phyloP scores from a whole-genome alignment of 176 grass and related monocot genomes.

The Avena sativa region DNA sequence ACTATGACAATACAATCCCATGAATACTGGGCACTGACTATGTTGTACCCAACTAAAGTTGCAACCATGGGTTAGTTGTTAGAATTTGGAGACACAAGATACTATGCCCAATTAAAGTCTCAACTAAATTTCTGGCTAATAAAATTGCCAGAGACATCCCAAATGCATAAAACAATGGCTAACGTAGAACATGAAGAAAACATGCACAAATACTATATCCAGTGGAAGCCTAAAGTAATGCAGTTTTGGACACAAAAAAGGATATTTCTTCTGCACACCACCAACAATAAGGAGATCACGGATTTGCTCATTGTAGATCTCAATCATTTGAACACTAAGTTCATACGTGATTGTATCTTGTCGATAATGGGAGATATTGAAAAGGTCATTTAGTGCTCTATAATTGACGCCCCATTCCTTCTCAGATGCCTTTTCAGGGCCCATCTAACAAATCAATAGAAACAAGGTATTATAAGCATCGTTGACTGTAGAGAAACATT shows the following conservation, averaged over 20 bases:
- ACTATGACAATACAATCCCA: slow-evolving; percentile 4
- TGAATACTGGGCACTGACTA: slow-evolving; percentile 12
- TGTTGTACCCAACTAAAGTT: neutral
- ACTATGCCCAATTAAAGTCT: neutral
- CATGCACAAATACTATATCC: neutral
- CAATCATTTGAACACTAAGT: slow-evolving; percentile 92
- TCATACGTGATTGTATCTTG: slow-evolving; percentile 70
- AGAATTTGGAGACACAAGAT: neutral
- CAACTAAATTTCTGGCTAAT: neutral
- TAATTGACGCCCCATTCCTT: slow-evolving; percentile 91
- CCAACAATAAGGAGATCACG: slow-evolving; percentile 74
- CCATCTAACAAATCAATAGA: slow-evolving; percentile 56
- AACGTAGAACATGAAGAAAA: slow-evolving; percentile 18
- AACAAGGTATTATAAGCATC: slow-evolving; percentile 39
- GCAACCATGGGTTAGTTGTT: neutral
- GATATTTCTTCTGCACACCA: slow-evolving; percentile 92
- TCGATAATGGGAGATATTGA: slow-evolving; percentile 70
- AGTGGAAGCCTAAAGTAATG: slow-evolving; percentile 33
- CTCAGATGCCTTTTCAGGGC: slow-evolving; percentile 70
- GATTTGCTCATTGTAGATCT: slow-evolving; percentile 98
- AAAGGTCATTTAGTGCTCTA: slow-evolving; percentile 85
- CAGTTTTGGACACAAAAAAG: slow-evolving; percentile 45
- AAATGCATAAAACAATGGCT: slow-evolving; percentile 14
- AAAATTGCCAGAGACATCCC: slow-evolving; percentile 9
- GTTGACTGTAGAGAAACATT: neutral